Base-by-base conservation (phyloP, 306 rosid genomes). In the Vigna trinervia region DNA sequence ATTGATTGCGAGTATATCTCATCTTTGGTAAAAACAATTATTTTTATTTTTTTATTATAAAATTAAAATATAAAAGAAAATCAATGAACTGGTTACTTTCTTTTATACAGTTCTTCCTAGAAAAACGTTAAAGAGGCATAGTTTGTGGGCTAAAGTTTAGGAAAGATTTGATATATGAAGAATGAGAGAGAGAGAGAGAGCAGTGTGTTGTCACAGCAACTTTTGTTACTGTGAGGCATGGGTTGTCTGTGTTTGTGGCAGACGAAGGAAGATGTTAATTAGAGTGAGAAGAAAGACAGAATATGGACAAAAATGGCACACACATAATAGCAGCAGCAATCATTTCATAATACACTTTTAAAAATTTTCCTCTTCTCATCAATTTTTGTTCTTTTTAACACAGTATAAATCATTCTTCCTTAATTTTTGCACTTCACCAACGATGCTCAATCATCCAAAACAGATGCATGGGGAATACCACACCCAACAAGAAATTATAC, bases 131-230 rank as follows among this genome's bases (percentile, higher is more conserved):
- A 26, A 26, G 28, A 26, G 3, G 28, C 28, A 26, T 26, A 26
- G 28, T 26, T 26, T 26, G 28, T 26, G 28, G 28, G 28, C 28
- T 26, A 26, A 26, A 26, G 45, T 39, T 8, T 39, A 43, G 15
- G 69, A 69, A 61, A 81, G 15, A 73, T 69, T 34, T 19, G 38
- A 54, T 2, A 54, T 8, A 1, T 23, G 12, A 20, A 39, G 26
- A 41, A 10, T 19, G 30, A 5, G 32, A 53, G 10, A 26, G 34
- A 1, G 0, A n/a, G 3, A 36, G 45, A 12, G 72, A 53, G 51
- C 74, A 77, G 84, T n/a, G 91, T 83, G 47, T 80, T 83, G 82
- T 85, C 91, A 85, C 81, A 28, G 36, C 73, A 60, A 81, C 70
- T 57, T 36, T 36, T 61, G 85, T 22, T 58, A 78, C 74, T 73